These are phyloP conservation scores for Polyporus arcularius DNA, from an alignment of 768 basidiomycete genomes.

Conservation along the genomic window DNA sequence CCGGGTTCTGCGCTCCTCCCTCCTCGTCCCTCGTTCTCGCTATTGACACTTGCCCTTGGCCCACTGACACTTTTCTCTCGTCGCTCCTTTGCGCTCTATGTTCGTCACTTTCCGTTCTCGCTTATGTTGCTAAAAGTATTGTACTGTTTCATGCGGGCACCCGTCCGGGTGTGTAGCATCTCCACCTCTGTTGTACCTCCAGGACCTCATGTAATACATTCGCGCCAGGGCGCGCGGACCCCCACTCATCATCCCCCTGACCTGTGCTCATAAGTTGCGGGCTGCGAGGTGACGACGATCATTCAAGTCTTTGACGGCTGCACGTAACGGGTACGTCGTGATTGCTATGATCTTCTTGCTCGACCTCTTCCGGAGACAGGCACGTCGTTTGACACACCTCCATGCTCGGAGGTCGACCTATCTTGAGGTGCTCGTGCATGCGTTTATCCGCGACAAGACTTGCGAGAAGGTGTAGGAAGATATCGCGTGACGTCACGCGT, in stretches of 20 bases:
- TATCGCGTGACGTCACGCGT: too few relatives aligned
- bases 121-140: background rate
- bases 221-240: background rate
- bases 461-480: too few relatives aligned
- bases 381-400: background rate
- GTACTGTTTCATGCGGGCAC: background rate
- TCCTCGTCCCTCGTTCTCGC: background rate
- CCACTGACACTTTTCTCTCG: background rate
- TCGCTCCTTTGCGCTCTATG: background rate
- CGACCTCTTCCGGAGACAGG: background rate
- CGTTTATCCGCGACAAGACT: too few relatives aligned
- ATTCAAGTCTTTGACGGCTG: background rate
- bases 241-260: background rate
- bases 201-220: background rate
- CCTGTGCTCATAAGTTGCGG: background rate
- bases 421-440: too few relatives aligned
- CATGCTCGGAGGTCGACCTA: background rate
- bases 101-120: background rate
- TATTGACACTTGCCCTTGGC: background rate
- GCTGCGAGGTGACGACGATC: background rate
- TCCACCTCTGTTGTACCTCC: slow-evolving; percentile 1
- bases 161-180: background rate
- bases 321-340: too few relatives aligned
- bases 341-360: background rate
- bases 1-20: background rate